Evolutionary conservation across 1,284 basidiomycete species (phyloP).

Genomic region (Trichosporon faecale): DNA sequence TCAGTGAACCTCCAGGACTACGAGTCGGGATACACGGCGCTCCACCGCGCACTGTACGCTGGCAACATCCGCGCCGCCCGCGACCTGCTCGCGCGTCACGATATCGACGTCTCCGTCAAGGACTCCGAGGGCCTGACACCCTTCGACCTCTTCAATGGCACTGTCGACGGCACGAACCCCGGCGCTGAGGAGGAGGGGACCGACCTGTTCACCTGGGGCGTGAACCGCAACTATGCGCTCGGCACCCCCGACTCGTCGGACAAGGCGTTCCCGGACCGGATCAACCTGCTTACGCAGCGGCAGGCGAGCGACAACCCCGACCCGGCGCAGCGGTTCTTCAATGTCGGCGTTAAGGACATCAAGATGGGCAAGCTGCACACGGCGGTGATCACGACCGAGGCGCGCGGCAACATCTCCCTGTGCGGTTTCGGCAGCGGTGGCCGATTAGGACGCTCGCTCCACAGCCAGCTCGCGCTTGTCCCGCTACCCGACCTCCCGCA

Average conservation of each 20-base stretch:
- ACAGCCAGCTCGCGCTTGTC: constrained; percentile 71
- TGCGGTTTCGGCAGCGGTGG: constrained; percentile 86
- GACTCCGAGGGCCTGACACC: constrained; percentile 89
- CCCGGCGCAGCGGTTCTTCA: constrained; percentile 47
- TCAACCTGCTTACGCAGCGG: constrained; percentile 57
- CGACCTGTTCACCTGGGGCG: constrained; percentile 86
- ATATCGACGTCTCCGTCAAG: constrained; percentile 72
- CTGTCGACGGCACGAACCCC: constrained; percentile 65
- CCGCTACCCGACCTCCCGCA: constrained; percentile 63
- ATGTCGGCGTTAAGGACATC: constrained; percentile 64
- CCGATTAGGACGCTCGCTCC: constrained; percentile 72
- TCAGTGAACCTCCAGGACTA: constrained; percentile 78
- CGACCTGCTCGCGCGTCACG: constrained; percentile 68
- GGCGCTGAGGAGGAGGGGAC: constrained; percentile 53
- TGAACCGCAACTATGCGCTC: constrained; percentile 79
- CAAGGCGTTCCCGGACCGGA: constrained; percentile 73
- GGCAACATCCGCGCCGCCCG: constrained; percentile 80
- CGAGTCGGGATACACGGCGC: constrained; percentile 86
- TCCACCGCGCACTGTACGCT: constrained; percentile 84
- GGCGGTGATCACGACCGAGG: constrained; percentile 70
- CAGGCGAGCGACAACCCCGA: constrained; percentile 48
- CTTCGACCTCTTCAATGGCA: constrained; percentile 91
- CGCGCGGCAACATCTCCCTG: constrained; percentile 67
- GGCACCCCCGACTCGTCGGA: constrained; percentile 80
- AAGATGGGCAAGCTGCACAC: constrained; percentile 83